phyloP scores from a whole-genome alignment of 2,329 filamentous ascomycete species.

The Fusarium verticillioides region DNA sequence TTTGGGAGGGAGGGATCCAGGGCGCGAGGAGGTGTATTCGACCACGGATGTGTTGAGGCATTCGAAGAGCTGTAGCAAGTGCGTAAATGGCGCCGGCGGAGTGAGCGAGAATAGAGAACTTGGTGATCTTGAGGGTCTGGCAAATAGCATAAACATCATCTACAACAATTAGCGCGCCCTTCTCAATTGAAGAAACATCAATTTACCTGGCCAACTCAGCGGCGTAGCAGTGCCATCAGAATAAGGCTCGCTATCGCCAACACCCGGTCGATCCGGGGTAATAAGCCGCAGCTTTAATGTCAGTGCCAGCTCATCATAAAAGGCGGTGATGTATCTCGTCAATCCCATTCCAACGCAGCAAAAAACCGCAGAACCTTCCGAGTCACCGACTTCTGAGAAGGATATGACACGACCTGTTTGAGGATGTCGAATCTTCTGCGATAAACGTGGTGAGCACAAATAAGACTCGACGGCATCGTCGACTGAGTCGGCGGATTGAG shows the following conservation, averaged over 20 bases:
- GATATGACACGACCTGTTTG: constrained; percentile 89
- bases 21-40: constrained; percentile 94
- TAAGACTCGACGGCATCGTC: constrained; percentile 90
- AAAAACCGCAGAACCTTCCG: constrained; percentile 90
- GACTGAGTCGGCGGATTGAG: constrained; percentile 84
- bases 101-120: constrained; percentile 95
- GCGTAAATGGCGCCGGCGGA: constrained; percentile 99
- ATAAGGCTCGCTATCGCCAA: constrained; percentile 91
- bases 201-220: constrained; percentile 90
- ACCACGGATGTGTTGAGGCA: constrained; percentile 95
- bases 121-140: constrained; percentile 88
- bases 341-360: constrained; percentile 98
- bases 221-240: constrained; percentile 85
- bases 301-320: constrained; percentile 94
- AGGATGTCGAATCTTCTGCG: constrained; percentile 87
- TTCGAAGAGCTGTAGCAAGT: constrained; percentile 90
- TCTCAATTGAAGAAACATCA: neutral
- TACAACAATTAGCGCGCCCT: constrained; percentile 38
- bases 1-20: constrained; percentile 96
- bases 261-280: constrained; percentile 91
- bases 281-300: constrained; percentile 91
- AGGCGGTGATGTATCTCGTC: constrained; percentile 94
- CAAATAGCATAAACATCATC: constrained; percentile 94
- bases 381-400: constrained; percentile 96
- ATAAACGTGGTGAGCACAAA: constrained; percentile 82